Percentiles rank a stretch among this genome's conserved stretches.
Evolutionary conservation across 495 filamentous ascomycete genomes (phyloP).

Genomic region (Neurospora sp.): DNA sequence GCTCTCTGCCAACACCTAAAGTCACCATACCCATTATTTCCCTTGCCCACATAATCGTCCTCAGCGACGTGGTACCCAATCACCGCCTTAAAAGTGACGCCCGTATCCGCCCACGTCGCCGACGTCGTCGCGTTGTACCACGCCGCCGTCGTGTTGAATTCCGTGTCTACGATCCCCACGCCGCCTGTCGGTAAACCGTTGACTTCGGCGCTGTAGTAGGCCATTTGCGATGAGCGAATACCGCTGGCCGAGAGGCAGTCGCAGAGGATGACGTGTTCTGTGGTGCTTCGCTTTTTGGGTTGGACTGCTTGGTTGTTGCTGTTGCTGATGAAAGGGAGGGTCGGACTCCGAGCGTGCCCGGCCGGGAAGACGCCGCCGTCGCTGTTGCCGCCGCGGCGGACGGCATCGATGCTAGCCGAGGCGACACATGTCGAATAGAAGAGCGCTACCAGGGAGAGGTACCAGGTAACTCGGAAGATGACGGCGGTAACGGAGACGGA

Average conservation of each 20-base stretch:
- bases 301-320: neutral
- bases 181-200: neutral
- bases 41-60: slow-evolving; percentile 25
- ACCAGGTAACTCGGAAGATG: neutral
- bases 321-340: neutral
- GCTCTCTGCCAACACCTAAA: slow-evolving; percentile 30
- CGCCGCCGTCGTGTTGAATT: neutral
- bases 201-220: neutral
- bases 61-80: slow-evolving; percentile 21
- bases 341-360: neutral
- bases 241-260: neutral
- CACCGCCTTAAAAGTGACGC: slow-evolving; percentile 15
- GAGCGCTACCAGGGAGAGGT: neutral
- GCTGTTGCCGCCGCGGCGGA: neutral
- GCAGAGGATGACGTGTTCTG: neutral
- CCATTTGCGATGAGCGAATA: neutral
- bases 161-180: neutral
- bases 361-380: neutral
- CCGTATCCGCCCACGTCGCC: neutral
- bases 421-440: neutral
- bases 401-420: neutral
- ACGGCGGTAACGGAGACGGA: neutral
- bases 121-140: neutral
- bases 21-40: slow-evolving; percentile 25
- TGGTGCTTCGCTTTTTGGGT: neutral